Base-by-base conservation (phyloP, 2,329 filamentous ascomycete species). In the Venturia aucupariae region DNA sequence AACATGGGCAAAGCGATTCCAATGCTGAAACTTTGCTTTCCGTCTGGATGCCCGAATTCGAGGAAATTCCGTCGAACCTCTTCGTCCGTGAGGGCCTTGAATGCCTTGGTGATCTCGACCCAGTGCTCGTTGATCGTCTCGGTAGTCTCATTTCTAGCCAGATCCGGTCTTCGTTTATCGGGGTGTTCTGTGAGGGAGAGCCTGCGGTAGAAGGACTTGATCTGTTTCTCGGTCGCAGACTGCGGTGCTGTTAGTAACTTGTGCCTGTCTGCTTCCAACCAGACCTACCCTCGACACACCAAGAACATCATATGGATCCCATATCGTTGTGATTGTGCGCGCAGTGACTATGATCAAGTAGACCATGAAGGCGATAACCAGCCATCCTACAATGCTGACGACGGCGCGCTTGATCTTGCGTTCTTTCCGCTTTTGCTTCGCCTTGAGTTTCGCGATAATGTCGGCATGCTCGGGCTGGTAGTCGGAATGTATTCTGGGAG, bases 1-100 rank as follows among this genome's bases (percentile, higher is more conserved):
- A 94, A 90, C 75, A 94, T 89, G 57, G 94, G 94, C 57, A 99
- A 83, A 57, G 93, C 94, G 69, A 99, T 99, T 68, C 94, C 93
- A 72, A 99, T 97, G 78, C 92, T 97, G 77, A 92, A 94, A 75
- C 92, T 93, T 79, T 99, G 94, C 82, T 97, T 97, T 73, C 94
- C 94, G 74, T 99, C 94, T 7, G 94, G 94, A 75, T 99, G 92
- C 64, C 94, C 94, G 72, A 89, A 99, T 75, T 96, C 90, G 63
- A 96, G 87, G 77, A 90, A 99, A 80, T 99, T 99, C 78, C 96
- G 96, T 72, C 94, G 90, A 67, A 97, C 84, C 51, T 97, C 94
- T 78, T 99, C 95, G 73, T 99, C 94, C 4, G 95, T 99, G 60
- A 99, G 84, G 3, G 94, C 89, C 78, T 99, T 96, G 83, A 97